Conservation (phyloP, 148 eudicot species). For the Persicaria maculosa region DNA sequence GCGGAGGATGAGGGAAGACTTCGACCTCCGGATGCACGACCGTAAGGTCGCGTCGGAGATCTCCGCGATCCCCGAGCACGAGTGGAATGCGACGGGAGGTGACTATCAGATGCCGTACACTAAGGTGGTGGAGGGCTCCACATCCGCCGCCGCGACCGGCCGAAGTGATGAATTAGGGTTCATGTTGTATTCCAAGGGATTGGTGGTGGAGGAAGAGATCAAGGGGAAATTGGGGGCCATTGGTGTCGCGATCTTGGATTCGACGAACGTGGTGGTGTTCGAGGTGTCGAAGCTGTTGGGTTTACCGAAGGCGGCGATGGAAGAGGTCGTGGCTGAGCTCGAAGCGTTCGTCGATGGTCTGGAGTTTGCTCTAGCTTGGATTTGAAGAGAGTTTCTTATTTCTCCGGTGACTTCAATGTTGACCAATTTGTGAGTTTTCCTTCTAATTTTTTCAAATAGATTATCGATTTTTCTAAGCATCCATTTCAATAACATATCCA, state of each 20-base stretch:
- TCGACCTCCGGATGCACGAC: slow-evolving; percentile 40
- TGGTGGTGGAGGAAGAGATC: neutral
- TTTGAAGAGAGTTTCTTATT: neutral
- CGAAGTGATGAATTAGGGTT: neutral
- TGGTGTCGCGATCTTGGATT: neutral
- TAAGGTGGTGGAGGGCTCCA: neutral
- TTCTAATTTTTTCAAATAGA: neutral
- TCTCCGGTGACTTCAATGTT: slow-evolving; percentile 1
- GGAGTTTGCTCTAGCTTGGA: neutral
- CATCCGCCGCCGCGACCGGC: neutral
- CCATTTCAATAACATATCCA: too few species aligned
- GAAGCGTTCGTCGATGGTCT: slow-evolving; percentile 2
- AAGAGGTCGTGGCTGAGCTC: neutral
- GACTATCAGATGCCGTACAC: slow-evolving; percentile 14
- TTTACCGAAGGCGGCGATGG: neutral
- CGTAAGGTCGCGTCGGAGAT: slow-evolving; percentile 40
- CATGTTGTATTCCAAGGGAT: slow-evolving; percentile 4
- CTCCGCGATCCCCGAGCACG: slow-evolving; percentile 24
- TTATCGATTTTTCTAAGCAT: too few species aligned
- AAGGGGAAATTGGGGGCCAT: neutral
- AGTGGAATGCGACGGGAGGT: slow-evolving; percentile 37
- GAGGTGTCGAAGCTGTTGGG: neutral
- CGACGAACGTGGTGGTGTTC: neutral
- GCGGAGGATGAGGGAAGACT: slow-evolving; percentile 19
- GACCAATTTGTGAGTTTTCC: neutral